Evolutionary conservation across 1,139 yeast species (phyloP).

Genomic region (Kluyveromyces sp.): DNA sequence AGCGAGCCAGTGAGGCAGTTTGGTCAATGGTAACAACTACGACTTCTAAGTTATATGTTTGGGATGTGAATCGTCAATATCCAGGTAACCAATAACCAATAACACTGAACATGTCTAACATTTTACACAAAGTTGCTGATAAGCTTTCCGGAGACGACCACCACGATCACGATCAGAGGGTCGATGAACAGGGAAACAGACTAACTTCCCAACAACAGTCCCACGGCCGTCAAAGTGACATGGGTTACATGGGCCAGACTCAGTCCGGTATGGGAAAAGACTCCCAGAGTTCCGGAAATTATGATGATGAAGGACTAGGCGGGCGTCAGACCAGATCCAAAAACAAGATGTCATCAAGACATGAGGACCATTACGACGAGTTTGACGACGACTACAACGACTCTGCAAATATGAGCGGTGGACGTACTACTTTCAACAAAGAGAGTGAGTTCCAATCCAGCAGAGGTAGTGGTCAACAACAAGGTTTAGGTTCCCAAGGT

Average conservation of each 20-base stretch:
- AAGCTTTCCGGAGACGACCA: conserved; percentile 20
- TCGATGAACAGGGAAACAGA: conserved; percentile 11
- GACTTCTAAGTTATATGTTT: neutral
- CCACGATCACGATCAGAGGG: conserved; percentile 9
- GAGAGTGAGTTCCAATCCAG: neutral
- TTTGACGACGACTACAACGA: conserved; percentile 8
- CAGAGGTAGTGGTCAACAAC: conserved; percentile 1
- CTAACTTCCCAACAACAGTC: conserved; percentile 10
- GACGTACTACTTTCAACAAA: neutral
- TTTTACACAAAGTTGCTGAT: conserved; percentile 26
- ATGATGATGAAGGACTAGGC: conserved; percentile 6
- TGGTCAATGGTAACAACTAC: neutral
- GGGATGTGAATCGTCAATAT: too few species aligned
- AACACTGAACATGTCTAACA: conserved; percentile 19
- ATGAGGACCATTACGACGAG: conserved; percentile 9
- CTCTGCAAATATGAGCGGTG: conserved; percentile 1
- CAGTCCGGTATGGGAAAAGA: neutral
- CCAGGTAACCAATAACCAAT: too few species aligned
- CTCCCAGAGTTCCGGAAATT: neutral
- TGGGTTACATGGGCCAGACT: neutral
- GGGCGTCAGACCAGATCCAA: conserved; percentile 8
- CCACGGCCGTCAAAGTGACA: conserved; percentile 9
- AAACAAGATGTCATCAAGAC: neutral
- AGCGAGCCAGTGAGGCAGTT: neutral
- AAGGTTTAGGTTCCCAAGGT: too few species aligned